A percentile compares a stretch with the other conserved stretches of the same genome.
These are phyloP conservation scores for Verticillium isaacii DNA, from an alignment of 2,329 filamentous ascomycete species.

Conservation along the genomic window DNA sequence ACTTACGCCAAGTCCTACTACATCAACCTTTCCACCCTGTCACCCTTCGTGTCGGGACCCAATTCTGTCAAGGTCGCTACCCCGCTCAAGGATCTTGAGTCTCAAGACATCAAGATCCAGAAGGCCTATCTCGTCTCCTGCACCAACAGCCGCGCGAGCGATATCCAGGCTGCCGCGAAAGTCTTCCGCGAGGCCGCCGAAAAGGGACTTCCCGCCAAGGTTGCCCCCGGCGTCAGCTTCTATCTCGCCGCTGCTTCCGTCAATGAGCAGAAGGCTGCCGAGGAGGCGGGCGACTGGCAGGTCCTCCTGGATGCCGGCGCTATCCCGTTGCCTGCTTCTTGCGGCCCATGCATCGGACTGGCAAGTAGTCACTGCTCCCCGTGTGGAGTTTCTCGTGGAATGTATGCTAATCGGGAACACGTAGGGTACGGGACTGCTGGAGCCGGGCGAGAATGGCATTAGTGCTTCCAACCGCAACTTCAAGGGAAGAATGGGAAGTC, in stretches of 20 bases:
- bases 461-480: conserved; percentile 82
- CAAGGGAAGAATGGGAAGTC: conserved; percentile 83
- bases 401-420: background rate
- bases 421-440: conserved; percentile 60
- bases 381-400: background rate
- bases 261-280: conserved; percentile 70
- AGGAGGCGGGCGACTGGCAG: conserved; percentile 84
- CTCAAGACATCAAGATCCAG: conserved; percentile 71
- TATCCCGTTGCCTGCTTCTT: conserved; percentile 63
- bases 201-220: conserved; percentile 56
- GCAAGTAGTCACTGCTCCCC: background rate
- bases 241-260: conserved; percentile 86
- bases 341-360: conserved; percentile 82
- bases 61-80: conserved; percentile 88
- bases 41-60: conserved; percentile 80
- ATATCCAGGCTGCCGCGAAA: conserved; percentile 74
- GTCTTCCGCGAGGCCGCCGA: conserved; percentile 79
- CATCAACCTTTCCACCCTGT: conserved; percentile 76
- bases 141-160: conserved; percentile 79
- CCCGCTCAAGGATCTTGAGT: conserved; percentile 67
- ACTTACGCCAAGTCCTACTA: conserved; percentile 79
- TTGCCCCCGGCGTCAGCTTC: conserved; percentile 73
- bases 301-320: conserved; percentile 76
- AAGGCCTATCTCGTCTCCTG: conserved; percentile 87
- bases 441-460: conserved; percentile 83